Base-by-base conservation (phyloP, 139 green algal genomes). In the Chlorella sp. region DNA sequence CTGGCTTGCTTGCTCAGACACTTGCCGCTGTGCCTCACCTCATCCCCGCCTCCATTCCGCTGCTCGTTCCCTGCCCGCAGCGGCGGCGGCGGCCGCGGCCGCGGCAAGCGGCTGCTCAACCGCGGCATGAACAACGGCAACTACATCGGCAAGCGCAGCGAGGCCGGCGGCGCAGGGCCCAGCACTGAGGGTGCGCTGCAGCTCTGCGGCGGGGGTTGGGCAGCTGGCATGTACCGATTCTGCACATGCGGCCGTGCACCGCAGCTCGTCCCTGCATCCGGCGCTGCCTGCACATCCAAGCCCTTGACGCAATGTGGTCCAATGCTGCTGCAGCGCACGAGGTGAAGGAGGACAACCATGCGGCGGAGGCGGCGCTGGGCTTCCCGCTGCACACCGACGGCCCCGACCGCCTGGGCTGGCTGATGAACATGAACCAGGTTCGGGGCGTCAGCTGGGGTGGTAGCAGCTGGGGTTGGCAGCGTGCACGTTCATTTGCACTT, bases 371-470 rank as follows among this genome's bases (percentile, higher is more conserved):
- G 13, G 44, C 74, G 28, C 86, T 98, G 34, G 96, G 96, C 36
- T 98, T 96, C 67, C 71, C 83, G 16, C 82, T 94, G 41, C 96
- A 96, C 86, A 95, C 82, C 3, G 89, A 94, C 17, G 95, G 93
- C 0, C 84, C 92, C 9, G 90, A 94, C 67, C 88, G 90, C 3
- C 90, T 99, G 36, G 97, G 96, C 47, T 99, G 97, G 97, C 93
- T 99, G 21, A 90, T 99, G 68, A 99, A 98, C 89, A 90, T 98
- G 55, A 95, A 92, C 28, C 86, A 91, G 76, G 95, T 97, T 69
- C 74, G 93, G 9, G 3, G 0, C 44, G 63, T 1, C 63, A 36
- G 63, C 30, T 60, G 51, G 51, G 2, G 13, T 9, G 51, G 51
- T 21, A 21, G 51, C 51, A 60, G 6, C 44, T 51, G 44, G 44